These are phyloP conservation scores for Taphrina deformans DNA, from an alignment of 1,139 yeast species.

Conservation along the genomic window DNA sequence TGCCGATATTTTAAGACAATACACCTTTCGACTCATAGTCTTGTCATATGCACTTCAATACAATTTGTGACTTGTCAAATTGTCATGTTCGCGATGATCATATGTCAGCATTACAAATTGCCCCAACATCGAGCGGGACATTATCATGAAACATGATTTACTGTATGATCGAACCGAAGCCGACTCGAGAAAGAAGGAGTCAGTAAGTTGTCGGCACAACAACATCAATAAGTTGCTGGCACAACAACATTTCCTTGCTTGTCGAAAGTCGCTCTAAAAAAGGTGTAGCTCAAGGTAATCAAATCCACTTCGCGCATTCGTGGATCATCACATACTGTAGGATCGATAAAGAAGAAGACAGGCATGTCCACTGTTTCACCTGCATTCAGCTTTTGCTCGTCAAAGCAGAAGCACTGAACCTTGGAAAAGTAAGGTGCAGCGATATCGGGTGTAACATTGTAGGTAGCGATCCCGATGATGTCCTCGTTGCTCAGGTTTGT, in stretches of 20 bases:
- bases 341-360: slow-evolving; percentile 88
- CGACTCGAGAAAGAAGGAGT: too few relatives aligned
- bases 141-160: too few relatives aligned
- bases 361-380: slow-evolving; percentile 99
- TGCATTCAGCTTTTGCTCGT: slow-evolving; percentile 87
- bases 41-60: too few relatives aligned
- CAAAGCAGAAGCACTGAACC: slow-evolving; percentile 97
- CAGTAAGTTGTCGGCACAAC: too few relatives aligned
- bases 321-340: slow-evolving; percentile 95
- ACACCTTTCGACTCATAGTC: too few relatives aligned
- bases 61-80: too few relatives aligned
- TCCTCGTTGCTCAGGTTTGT: slow-evolving; percentile 82
- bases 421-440: slow-evolving; percentile 95
- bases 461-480: slow-evolving; percentile 53
- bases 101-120: too few relatives aligned
- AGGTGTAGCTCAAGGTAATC: slow-evolving; percentile 86
- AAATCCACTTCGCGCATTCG: slow-evolving; percentile 88
- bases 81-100: too few relatives aligned
- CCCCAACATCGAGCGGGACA: too few relatives aligned
- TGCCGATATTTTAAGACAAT: too few relatives aligned
- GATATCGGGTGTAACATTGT: slow-evolving; percentile 88
- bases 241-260: slow-evolving; percentile 30
- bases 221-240: slow-evolving; percentile 28
- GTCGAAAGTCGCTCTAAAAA: slow-evolving; percentile 54
- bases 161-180: too few relatives aligned